Conservation (phyloP, 2,329 filamentous ascomycete genomes). For the Colletotrichum zoysiae region DNA sequence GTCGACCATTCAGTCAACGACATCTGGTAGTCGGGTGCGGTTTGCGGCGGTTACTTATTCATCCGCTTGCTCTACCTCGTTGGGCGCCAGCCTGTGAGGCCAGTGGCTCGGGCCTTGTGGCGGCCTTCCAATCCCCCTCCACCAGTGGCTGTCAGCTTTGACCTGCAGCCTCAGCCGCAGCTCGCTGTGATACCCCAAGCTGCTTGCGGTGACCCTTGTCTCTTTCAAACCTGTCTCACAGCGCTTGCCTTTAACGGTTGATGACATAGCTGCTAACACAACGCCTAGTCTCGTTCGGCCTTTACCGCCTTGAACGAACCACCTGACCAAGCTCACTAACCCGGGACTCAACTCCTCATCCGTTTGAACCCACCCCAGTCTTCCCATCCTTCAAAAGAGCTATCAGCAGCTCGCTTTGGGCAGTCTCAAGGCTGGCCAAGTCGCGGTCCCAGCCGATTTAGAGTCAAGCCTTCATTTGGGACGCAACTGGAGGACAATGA, state of each 20-base stretch:
- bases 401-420: conserved; percentile 1
- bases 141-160: conserved; percentile 37
- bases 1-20: neutral
- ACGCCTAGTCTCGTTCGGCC: conserved; percentile 39
- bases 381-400: neutral
- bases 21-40: neutral
- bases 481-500: conserved; percentile 57
- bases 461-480: conserved; percentile 6
- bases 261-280: conserved; percentile 37
- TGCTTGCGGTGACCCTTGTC: conserved; percentile 39
- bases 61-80: conserved; percentile 30
- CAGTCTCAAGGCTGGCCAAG: neutral
- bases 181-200: conserved; percentile 36
- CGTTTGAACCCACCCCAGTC: conserved; percentile 24
- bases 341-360: neutral
- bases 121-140: conserved; percentile 22
- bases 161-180: conserved; percentile 35
- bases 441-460: conserved; percentile 3
- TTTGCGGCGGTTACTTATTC: conserved; percentile 43
- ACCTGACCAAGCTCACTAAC: conserved; percentile 19
- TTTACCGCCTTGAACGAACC: conserved; percentile 45
- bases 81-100: conserved; percentile 32
- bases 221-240: conserved; percentile 40
- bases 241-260: conserved; percentile 41
- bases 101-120: conserved; percentile 37